phyloP scores from a whole-genome alignment of 257 asterid species.

The Datura wrightii region DNA sequence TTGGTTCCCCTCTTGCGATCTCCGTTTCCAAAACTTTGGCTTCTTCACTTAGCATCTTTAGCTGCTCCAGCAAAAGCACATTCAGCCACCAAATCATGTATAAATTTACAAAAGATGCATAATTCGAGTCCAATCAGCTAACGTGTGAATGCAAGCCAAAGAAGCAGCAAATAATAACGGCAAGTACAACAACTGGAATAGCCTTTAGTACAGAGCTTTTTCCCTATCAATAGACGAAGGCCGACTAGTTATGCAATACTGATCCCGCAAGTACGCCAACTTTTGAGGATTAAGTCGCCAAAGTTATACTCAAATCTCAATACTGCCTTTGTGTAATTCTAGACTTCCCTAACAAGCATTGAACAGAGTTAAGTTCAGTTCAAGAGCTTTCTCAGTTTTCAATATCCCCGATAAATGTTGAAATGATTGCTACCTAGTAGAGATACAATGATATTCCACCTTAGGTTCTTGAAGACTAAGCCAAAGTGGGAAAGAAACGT shows the following conservation, averaged over 20 bases:
- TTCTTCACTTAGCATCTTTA: conserved; percentile 77
- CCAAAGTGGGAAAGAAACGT: too few species aligned
- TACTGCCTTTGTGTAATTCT: not conserved
- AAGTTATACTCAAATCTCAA: not conserved
- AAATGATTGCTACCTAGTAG: not conserved
- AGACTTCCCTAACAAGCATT: conserved; percentile 21
- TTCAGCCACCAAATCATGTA: not conserved
- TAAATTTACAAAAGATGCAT: not conserved
- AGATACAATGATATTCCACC: not conserved
- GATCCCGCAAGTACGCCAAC: not conserved
- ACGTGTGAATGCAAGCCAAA: not conserved
- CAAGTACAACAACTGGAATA: not conserved
- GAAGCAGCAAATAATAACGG: not conserved
- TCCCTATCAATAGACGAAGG: not conserved
- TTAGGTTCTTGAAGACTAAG: not conserved
- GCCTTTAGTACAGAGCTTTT: not conserved
- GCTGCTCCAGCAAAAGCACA: conserved; percentile 53
- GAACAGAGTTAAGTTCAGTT: not conserved
- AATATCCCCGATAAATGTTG: not conserved
- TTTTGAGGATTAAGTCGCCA: not conserved
- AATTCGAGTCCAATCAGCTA: not conserved
- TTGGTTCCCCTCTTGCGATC: conserved; percentile 49
- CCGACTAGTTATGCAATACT: conserved; percentile 11
- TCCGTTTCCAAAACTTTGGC: conserved; percentile 64
- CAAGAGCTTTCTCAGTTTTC: not conserved